Conservation (phyloP, 768 basidiomycete genomes). For the Clavaria fumosa region DNA sequence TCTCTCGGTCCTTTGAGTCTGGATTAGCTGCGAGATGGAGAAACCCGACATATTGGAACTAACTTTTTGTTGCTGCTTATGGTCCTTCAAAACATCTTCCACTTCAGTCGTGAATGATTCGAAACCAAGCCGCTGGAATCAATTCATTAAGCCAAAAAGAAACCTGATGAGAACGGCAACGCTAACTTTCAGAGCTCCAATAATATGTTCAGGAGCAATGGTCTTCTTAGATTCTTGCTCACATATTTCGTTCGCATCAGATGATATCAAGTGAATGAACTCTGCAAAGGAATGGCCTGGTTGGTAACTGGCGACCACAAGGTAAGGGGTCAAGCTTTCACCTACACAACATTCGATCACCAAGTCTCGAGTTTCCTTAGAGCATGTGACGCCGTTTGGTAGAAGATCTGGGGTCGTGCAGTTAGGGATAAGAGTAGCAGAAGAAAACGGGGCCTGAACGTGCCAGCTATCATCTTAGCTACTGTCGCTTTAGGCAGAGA, state of each 20-base stretch:
- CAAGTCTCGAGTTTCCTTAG: constrained; percentile 93
- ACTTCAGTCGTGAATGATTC: constrained; percentile 84
- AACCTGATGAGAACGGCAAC: neutral
- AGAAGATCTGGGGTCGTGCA: constrained; percentile 54
- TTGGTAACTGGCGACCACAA: neutral
- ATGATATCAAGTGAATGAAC: constrained; percentile 95
- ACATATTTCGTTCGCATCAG: constrained; percentile 95
- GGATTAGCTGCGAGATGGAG: constrained; percentile 6
- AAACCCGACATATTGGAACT: constrained; percentile 10
- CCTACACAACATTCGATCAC: constrained; percentile 99
- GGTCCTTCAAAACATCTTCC: constrained; percentile 85
- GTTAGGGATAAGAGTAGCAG: constrained; percentile 3
- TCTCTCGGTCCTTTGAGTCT: constrained; percentile 59
- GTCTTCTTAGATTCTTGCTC: constrained; percentile 98
- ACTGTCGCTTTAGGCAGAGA: constrained; percentile 96
- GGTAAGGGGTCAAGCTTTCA: constrained; percentile 24
- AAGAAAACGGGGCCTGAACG: constrained; percentile 11
- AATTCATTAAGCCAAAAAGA: constrained; percentile 6
- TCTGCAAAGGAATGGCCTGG: constrained; percentile 33
- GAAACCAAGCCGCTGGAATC: constrained; percentile 70
- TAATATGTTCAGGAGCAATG: constrained; percentile 94
- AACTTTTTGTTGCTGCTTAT: constrained; percentile 92
- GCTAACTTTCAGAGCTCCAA: constrained; percentile 73
- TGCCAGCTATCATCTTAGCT: constrained; percentile 90
- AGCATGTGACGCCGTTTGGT: constrained; percentile 72